Evolutionary conservation across 2,329 filamentous ascomycete genomes (phyloP).

Genomic region (Onygenales sp.): DNA sequence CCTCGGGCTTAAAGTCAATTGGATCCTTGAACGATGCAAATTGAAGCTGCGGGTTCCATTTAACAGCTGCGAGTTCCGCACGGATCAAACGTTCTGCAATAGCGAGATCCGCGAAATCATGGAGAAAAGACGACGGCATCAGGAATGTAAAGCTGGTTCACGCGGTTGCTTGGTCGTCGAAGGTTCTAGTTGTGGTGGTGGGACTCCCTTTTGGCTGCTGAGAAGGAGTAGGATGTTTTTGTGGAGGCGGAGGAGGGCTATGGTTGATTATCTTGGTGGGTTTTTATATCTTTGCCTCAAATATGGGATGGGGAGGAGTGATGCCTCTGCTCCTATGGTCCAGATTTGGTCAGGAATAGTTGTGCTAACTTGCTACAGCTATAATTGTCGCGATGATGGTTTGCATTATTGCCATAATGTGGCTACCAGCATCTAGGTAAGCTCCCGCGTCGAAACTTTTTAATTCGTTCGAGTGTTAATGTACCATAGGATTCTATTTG

Average conservation of each 20-base stretch:
- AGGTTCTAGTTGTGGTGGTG: constrained; percentile 17
- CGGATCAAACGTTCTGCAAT: constrained; percentile 34
- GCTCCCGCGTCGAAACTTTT: neutral
- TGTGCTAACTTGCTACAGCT: constrained; percentile 1
- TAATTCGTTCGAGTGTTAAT: neutral
- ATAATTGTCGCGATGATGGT: constrained; percentile 6
- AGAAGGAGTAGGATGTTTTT: neutral
- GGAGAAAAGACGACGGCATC: constrained; percentile 30
- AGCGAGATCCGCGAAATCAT: constrained; percentile 32
- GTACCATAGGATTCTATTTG: neutral
- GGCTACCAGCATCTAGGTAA: neutral
- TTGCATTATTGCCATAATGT: constrained; percentile 5
- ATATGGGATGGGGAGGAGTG: too few relatives aligned
- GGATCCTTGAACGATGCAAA: constrained; percentile 55
- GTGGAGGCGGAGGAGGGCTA: neutral
- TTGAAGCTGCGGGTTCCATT: constrained; percentile 59
- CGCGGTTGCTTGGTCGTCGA: constrained; percentile 30
- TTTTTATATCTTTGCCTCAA: neutral
- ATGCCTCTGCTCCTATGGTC: neutral
- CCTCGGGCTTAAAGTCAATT: constrained; percentile 56
- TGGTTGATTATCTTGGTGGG: constrained; percentile 6
- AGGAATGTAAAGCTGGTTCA: constrained; percentile 23
- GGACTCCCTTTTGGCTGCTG: neutral
- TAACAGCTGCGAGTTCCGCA: constrained; percentile 32
- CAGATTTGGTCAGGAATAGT: neutral